These are phyloP conservation scores for Alternaria novae-zelandiae DNA, from an alignment of 2,329 filamentous ascomycete genomes.

Conservation along the genomic window DNA sequence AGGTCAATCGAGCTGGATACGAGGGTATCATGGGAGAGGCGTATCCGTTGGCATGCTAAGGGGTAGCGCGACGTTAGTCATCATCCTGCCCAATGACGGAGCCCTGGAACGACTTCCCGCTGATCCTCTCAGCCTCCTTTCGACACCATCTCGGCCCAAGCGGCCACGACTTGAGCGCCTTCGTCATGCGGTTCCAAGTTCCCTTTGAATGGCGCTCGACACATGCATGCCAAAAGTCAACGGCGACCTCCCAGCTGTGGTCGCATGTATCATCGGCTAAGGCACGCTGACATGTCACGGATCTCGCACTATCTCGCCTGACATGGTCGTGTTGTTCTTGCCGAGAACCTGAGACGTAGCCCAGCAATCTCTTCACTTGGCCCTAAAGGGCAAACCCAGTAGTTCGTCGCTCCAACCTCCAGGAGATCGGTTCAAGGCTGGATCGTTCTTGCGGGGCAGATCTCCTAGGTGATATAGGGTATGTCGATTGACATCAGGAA, in stretches of 20 bases:
- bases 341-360: slow-evolving; percentile 1
- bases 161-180: neutral
- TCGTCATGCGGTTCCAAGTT: neutral
- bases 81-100: slow-evolving; percentile 13
- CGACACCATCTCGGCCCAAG: neutral
- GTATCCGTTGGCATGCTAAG: slow-evolving; percentile 14
- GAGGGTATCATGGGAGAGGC: slow-evolving; percentile 13
- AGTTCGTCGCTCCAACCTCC: neutral
- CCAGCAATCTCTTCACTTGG: slow-evolving; percentile 12
- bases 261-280: neutral
- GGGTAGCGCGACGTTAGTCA: slow-evolving; percentile 4
- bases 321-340: neutral
- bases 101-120: slow-evolving; percentile 5
- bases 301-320: neutral
- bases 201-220: neutral
- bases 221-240: neutral
- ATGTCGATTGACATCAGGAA: neutral
- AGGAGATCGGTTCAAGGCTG: slow-evolving; percentile 1
- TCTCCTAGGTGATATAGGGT: neutral
- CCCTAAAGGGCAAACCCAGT: slow-evolving; percentile 6
- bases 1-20: slow-evolving; percentile 12
- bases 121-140: slow-evolving; percentile 17
- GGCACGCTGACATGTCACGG: neutral
- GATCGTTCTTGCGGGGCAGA: slow-evolving; percentile 15
- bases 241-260: neutral